Base-by-base conservation (phyloP, 176 grass and related monocot species). In the Carex scoparia region DNA sequence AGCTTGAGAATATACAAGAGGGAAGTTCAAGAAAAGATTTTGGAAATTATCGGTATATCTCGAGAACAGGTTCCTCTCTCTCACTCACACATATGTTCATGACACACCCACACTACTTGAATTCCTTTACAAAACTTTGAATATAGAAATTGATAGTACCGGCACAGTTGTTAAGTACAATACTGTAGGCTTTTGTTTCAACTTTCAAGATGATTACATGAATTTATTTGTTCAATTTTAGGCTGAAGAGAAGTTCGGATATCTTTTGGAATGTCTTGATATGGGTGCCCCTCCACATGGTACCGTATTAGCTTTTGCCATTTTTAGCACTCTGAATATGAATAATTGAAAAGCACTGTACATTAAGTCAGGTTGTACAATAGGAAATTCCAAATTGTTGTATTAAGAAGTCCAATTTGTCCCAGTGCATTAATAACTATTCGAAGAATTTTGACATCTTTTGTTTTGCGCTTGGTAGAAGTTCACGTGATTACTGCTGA, bases 221-320 rank as follows among this genome's bases (percentile, higher is more conserved):
- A 70, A 63, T 32, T 31, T 79, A 23, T 66, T 77, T 65, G 59
- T 79, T 66, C 15, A 57, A 48, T 79, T 67, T 79, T 75, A 95
- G 96, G 93, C 96, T 19, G 93, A 95, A 88, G 96, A 98, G 62
- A 98, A 98, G 85, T 98, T 98, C 81, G 96, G 96, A 3, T 95
- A 94, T 82, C 93, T 95, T 61, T 87, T 99, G 75, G 93, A 99
- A 85, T 99, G 87, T 81, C 88, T 99, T 1, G 96, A 95, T 33
- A 99, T 94, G 91, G 89, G 96, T 79, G 96, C 96, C 76, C 96
- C 96, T 81, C 96, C 93, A 8, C 93, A 99, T 88, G 96, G 93
- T 99, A 98, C 66, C n/a, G 18, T 69, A 86, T 54, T 44, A 23
- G 4, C 69, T 14, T 61, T 14, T 57, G 28, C 16, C 60, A 49